Conservation (phyloP, 2,329 filamentous ascomycete genomes). For the Podosphaera aphanis region DNA sequence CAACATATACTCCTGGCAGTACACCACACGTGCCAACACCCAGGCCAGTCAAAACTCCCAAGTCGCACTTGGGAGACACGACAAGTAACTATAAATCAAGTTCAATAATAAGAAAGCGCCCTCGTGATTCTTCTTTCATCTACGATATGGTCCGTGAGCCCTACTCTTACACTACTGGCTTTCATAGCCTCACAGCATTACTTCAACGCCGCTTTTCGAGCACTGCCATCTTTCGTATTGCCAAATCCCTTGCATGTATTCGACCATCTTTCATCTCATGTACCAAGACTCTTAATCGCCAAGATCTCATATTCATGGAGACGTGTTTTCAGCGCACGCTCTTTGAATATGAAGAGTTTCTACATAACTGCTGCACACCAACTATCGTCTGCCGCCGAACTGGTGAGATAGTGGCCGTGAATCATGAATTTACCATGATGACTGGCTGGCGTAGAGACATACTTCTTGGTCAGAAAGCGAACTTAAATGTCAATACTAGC, state of each 20-base stretch:
- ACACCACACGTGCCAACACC: constrained; percentile 7
- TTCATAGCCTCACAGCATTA: constrained; percentile 67
- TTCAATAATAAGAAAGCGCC: constrained; percentile 24
- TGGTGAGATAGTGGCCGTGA: constrained; percentile 82
- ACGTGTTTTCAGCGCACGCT: constrained; percentile 86
- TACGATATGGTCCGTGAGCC: constrained; percentile 79
- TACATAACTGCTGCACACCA: constrained; percentile 69
- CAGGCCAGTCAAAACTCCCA: constrained; percentile 13
- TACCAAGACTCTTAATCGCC: constrained; percentile 64
- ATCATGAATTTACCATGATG: constrained; percentile 88
- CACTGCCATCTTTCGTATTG: constrained; percentile 59
- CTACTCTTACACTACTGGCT: constrained; percentile 74
- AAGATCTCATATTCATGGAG: constrained; percentile 92
- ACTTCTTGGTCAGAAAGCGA: constrained; percentile 65
- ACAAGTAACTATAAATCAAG: constrained; percentile 12
- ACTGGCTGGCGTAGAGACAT: constrained; percentile 88
- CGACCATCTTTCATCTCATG: constrained; percentile 84
- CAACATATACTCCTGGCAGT: constrained; percentile 9
- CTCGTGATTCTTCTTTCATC: constrained; percentile 56
- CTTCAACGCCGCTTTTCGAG: constrained; percentile 57
- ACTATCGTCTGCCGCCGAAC: constrained; percentile 81
- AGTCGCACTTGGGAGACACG: constrained; percentile 6
- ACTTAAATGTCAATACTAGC: constrained; percentile 57
- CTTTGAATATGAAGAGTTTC: constrained; percentile 81
- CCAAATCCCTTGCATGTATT: constrained; percentile 69